A percentile compares a stretch with the other conserved stretches of the same genome.
These are phyloP conservation scores for Phaeosphaeriaceae sp. DNA, from an alignment of 2,329 filamentous ascomycete species.

Conservation along the genomic window DNA sequence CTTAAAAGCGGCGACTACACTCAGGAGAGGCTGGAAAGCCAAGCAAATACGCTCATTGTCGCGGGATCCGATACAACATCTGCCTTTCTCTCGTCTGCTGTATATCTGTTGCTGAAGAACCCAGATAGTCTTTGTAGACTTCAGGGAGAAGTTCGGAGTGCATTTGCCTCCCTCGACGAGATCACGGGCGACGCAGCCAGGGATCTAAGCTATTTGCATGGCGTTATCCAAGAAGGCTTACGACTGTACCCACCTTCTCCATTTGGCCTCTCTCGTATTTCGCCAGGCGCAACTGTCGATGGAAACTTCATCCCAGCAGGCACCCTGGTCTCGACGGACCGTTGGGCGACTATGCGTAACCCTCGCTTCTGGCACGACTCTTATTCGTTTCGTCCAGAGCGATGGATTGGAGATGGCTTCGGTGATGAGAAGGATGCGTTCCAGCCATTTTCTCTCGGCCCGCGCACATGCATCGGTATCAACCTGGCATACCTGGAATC, in stretches of 20 bases:
- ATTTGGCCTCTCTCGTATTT: constrained; percentile 42
- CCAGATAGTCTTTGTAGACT: neutral
- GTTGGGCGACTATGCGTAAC: constrained; percentile 27
- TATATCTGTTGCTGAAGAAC: neutral
- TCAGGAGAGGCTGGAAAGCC: too few species aligned
- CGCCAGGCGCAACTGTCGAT: constrained; percentile 13
- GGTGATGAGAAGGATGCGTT: constrained; percentile 26
- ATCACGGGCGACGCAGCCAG: neutral
- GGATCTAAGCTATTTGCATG: constrained; percentile 27
- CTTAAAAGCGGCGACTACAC: too few species aligned
- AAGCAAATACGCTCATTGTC: too few species aligned
- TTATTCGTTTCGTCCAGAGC: constrained; percentile 38
- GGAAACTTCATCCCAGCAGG: constrained; percentile 27
- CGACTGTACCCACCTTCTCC: constrained; percentile 38
- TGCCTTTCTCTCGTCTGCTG: neutral
- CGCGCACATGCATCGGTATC: constrained; percentile 43
- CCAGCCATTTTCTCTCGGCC: constrained; percentile 40
- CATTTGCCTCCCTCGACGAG: neutral
- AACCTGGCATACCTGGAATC: too few species aligned
- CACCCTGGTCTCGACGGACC: constrained; percentile 26
- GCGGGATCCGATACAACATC: neutral
- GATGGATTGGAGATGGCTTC: constrained; percentile 32
- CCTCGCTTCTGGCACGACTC: constrained; percentile 23
- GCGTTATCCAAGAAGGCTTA: constrained; percentile 33
- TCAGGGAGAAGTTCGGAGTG: neutral